A percentile compares a stretch with the other conserved stretches of the same genome.
Conservation (phyloP, 148 eudicot species). For the Spergularia marina region DNA sequence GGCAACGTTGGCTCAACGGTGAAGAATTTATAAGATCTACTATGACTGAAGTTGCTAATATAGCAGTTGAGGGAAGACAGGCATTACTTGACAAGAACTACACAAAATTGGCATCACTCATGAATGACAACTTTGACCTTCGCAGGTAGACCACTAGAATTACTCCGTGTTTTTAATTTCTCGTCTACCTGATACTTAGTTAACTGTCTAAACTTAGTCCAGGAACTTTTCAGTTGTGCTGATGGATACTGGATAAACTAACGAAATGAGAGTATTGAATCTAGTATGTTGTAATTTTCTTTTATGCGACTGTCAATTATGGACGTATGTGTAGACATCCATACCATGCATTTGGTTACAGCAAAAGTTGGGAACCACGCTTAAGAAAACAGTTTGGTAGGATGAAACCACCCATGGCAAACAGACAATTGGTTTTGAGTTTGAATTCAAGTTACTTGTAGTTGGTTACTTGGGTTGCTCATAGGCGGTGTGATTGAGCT, state of each 20-base stretch:
- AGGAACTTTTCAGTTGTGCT: not conserved
- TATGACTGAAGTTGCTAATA: slow-evolving; percentile 64
- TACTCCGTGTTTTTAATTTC: not conserved
- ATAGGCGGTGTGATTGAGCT: no score
- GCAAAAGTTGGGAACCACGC: no score
- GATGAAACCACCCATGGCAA: no score
- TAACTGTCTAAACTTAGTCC: not conserved
- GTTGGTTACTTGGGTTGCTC: no score
- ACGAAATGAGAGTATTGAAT: not conserved
- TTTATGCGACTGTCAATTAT: not conserved
- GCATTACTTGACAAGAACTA: slow-evolving; percentile 63
- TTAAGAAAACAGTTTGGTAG: no score
- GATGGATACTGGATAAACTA: not conserved
- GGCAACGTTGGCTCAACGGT: slow-evolving; percentile 82
- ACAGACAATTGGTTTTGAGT: no score
- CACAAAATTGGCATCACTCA: slow-evolving; percentile 59
- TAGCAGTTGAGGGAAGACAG: slow-evolving; percentile 66
- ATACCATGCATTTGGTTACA: not conserved
- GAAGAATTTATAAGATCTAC: slow-evolving; percentile 69
- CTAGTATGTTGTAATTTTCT: not conserved
- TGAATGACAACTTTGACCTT: slow-evolving; percentile 81
- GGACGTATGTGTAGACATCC: not conserved
- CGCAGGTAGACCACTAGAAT: slow-evolving; percentile 43
- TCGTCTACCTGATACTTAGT: not conserved
- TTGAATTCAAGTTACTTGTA: no score